These are phyloP conservation scores for Lichtheimia ramosa DNA, from an alignment of 371 early-diverging fungal species.

Conservation along the genomic window DNA sequence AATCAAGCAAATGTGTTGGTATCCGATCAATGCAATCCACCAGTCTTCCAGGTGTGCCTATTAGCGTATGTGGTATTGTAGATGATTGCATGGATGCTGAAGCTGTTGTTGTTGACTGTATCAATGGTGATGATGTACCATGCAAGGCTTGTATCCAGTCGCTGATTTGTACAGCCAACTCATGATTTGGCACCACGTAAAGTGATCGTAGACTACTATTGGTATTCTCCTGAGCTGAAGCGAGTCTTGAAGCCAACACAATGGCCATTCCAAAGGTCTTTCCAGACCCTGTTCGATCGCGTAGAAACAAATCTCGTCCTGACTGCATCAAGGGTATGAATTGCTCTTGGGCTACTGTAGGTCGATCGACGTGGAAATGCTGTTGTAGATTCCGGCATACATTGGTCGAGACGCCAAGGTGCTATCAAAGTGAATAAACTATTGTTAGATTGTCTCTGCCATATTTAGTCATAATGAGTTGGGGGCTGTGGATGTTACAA, in stretches of 20 bases:
- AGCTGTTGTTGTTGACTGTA: not conserved
- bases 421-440: conserved; percentile 21
- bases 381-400: conserved; percentile 45
- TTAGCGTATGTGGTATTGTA: conserved; percentile 40
- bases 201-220: conserved; percentile 42
- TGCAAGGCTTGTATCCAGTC: conserved; percentile 42
- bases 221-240: not conserved
- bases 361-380: conserved; percentile 44
- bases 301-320: conserved; percentile 62
- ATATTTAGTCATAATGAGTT: not conserved
- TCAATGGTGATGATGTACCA: conserved; percentile 4
- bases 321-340: conserved; percentile 58
- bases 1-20: conserved; percentile 51
- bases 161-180: conserved; percentile 81
- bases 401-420: conserved; percentile 49
- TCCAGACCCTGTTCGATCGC: conserved; percentile 82
- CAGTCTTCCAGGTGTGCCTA: conserved; percentile 71
- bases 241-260: conserved; percentile 32
- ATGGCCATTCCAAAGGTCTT: conserved; percentile 74
- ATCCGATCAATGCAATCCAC: conserved; percentile 46
- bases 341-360: conserved; percentile 54
- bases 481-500: not conserved
- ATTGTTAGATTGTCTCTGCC: no score
- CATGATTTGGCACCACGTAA: conserved; percentile 84
- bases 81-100: not conserved